phyloP scores from a whole-genome alignment of 2,329 filamentous ascomycete species.

The Fusarium tricinctum region DNA sequence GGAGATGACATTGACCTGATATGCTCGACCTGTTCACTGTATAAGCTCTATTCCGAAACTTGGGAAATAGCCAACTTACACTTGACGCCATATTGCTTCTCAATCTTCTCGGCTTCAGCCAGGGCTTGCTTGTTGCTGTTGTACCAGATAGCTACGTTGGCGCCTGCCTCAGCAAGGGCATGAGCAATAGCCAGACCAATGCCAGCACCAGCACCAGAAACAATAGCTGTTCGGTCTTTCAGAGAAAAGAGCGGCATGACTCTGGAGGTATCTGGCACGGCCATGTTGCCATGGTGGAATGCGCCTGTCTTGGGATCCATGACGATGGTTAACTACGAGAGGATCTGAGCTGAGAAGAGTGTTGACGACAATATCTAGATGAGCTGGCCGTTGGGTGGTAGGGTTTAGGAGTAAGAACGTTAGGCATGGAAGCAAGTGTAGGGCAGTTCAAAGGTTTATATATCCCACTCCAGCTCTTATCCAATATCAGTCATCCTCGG shows the following conservation, averaged over 20 bases:
- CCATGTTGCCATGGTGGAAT: constrained; percentile 71
- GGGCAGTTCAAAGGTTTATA: constrained; percentile 25
- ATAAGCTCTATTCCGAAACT: constrained; percentile 11
- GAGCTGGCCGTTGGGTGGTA: not conserved
- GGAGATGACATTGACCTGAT: constrained; percentile 72
- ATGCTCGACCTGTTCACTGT: constrained; percentile 68
- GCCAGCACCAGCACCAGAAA: constrained; percentile 75
- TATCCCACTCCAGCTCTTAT: constrained; percentile 16
- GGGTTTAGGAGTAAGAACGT: constrained; percentile 16
- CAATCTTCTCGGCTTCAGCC: constrained; percentile 73
- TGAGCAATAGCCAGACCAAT: constrained; percentile 76
- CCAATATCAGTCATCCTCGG: constrained; percentile 23
- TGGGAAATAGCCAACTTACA: constrained; percentile 61
- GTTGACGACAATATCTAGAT: not conserved
- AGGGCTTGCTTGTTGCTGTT: constrained; percentile 76
- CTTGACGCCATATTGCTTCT: constrained; percentile 75
- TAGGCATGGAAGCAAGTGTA: constrained; percentile 1
- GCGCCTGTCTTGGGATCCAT: constrained; percentile 61
- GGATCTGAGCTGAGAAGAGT: not conserved
- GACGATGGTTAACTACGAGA: constrained; percentile 48
- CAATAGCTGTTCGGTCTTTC: constrained; percentile 77
- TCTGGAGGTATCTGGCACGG: constrained; percentile 60
- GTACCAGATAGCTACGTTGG: constrained; percentile 80
- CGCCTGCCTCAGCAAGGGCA: constrained; percentile 76
- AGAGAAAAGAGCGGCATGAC: constrained; percentile 77